These are phyloP conservation scores for Crithidia thermophila DNA, from an alignment of 208 protist species.

Conservation along the genomic window DNA sequence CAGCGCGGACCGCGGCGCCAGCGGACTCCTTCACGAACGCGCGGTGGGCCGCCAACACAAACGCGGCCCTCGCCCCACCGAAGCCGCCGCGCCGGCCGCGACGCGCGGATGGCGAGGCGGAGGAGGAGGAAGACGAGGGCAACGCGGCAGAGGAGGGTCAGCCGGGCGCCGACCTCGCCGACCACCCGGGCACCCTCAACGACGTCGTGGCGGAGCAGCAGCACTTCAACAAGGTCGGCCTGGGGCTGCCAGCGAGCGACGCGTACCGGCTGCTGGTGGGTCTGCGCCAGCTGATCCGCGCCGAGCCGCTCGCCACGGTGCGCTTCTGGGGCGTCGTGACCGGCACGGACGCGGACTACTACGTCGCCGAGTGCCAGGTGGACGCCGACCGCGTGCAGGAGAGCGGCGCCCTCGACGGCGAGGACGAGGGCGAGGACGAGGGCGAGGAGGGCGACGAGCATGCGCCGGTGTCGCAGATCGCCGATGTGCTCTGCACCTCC, in stretches of 20 bases:
- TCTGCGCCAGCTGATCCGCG: slow-evolving; percentile 83
- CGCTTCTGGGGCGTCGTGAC: slow-evolving; percentile 92
- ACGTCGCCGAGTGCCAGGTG: slow-evolving; percentile 86
- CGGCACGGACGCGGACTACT: slow-evolving; percentile 84
- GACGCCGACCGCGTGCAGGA: slow-evolving; percentile 64
- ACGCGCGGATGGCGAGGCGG: slow-evolving; percentile 77
- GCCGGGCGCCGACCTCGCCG: slow-evolving; percentile 47
- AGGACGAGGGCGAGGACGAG: slow-evolving; percentile 68
- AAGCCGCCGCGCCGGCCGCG: slow-evolving; percentile 52
- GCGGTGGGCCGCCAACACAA: slow-evolving; percentile 80
- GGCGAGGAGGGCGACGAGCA: slow-evolving; percentile 72
- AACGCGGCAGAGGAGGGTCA: slow-evolving; percentile 24
- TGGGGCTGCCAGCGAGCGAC: slow-evolving; percentile 79
- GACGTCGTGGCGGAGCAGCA: slow-evolving; percentile 87
- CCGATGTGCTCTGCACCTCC: slow-evolving; percentile 65
- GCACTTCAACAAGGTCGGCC: slow-evolving; percentile 82
- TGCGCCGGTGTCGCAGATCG: slow-evolving; percentile 62
- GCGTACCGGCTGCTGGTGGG: slow-evolving; percentile 85
- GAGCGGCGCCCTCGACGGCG: slow-evolving; percentile 14
- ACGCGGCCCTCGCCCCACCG: slow-evolving; percentile 68
- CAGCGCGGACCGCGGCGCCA: slow-evolving; percentile 60
- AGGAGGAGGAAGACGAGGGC: slow-evolving; percentile 44
- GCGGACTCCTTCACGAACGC: slow-evolving; percentile 62
- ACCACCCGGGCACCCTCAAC: slow-evolving; percentile 63
- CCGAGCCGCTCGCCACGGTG: slow-evolving; percentile 79